Conservation (phyloP, 1,284 basidiomycete genomes). For the Peniophora sp. region DNA sequence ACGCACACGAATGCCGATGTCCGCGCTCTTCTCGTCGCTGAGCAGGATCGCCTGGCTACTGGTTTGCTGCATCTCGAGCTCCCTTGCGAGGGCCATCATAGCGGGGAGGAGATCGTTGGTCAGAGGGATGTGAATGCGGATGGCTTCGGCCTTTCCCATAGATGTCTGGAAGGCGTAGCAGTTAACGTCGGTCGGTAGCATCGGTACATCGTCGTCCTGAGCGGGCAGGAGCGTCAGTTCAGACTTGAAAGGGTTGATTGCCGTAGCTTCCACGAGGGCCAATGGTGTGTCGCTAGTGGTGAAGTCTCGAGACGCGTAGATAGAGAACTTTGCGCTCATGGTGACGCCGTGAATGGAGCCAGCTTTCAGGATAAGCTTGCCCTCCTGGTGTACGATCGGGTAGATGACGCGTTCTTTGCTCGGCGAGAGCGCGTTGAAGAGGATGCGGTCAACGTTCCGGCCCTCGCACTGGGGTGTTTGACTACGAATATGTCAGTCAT, state of each 20-base stretch:
- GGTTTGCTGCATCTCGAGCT: background rate
- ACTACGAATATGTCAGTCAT: constrained; percentile 1
- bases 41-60: background rate
- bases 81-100: background rate
- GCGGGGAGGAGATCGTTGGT: background rate
- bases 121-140: constrained; percentile 1
- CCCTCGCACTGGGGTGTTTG: constrained; percentile 17
- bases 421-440: constrained; percentile 12
- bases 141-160: background rate
- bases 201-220: background rate
- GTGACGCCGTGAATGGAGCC: constrained; percentile 13
- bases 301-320: constrained; percentile 3
- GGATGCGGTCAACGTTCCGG: constrained; percentile 8
- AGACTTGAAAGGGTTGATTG: background rate
- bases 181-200: background rate
- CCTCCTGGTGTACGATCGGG: constrained; percentile 1
- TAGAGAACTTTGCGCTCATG: constrained; percentile 5
- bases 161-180: background rate
- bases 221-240: background rate
- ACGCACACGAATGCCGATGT: background rate
- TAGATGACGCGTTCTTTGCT: constrained; percentile 5
- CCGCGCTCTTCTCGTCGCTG: constrained; percentile 1
- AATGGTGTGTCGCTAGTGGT: background rate
- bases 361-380: constrained; percentile 8
- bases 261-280: background rate